Evolutionary conservation across 129 eudicot species (phyloP), one percentile per base, ranked within the genome.

Genomic region (Pittosporum tobira): DNA sequence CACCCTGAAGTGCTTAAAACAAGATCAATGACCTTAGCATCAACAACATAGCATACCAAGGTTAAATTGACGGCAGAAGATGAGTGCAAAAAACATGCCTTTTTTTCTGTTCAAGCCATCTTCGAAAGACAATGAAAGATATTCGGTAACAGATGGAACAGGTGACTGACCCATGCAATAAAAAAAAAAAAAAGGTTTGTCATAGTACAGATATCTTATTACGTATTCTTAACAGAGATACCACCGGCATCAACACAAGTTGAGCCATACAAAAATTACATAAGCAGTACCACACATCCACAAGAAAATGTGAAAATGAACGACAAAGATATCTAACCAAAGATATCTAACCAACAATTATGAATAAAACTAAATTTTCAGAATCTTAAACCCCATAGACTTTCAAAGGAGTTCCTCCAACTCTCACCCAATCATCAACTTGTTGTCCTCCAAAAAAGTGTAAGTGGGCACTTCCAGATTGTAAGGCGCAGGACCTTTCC

Each of bases 381-480:
- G 28, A 44, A 63, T 66, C 67, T 64, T 71, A 62, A 64, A 54
- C 34, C 27, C 24, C 52, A 51, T 29, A 57, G 65, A 43, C 22
- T 1, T 48, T 63, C 27, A 28, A 28, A 23, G 37, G 30, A 12
- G 20, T 12, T 29, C 16, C 57, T 37, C 30, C 43, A 19, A 25
- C 22, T 19, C 61, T 73, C 63, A 81, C 20, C 87, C 87, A 31
- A 81, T 73, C 49, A 81, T 55, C 71, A 81, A 50, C 75, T 81
- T 81, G 57, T 76, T 81, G 0, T 76, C 87, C 1, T 67, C 79
- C 82, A 81, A 27, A 70, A 81, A 81, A 50, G 65, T 71, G 56
- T 81, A 81, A 51, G 77, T 81, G n/a, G 87, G 87, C 45, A 81
- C 82, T 74, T 81, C 87, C 28, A 81, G 75, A 24, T 81, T 81